Base-by-base conservation (phyloP, 495 filamentous ascomycete species). In the Penicillium canariense region DNA sequence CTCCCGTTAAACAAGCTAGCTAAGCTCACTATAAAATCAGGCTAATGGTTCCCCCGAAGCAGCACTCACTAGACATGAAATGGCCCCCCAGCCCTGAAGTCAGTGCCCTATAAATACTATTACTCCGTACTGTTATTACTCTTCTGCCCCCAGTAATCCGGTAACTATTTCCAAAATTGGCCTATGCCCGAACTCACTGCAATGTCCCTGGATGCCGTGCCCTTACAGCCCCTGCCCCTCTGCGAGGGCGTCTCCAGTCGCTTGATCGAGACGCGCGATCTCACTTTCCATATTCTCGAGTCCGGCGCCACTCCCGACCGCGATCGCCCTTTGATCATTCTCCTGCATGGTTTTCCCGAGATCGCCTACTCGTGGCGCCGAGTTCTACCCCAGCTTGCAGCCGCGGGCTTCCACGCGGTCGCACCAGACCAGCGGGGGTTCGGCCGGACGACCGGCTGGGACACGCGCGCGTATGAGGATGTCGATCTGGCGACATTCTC, bases 361-460 rank as follows among this genome's bases (percentile, higher is more conserved):
- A 75, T 88, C 17, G 83, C 85, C 40, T 88, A 78, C 66, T 87
- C 85, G 28, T 88, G 85, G 85, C 82, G 85, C 50, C 81, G 84
- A 39, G 66, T 87, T 11, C 74, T 88, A 52, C 78, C 81, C 15
- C 46, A 66, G 2, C 66, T 89, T 20, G 81, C 85, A 9, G 64
- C 56, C 4, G 71, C 78, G 2, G 82, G 82, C 42, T 88, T 82
- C 66, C 74, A 84, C 65, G 83, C 83, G 49, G 79, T 88, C 5
- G 84, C 85, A 2, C 78, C 81, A 36, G 86, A 89, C 66, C 84
- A 87, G 57, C 79, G 86, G 34, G 85, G 85, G 18, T 89, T 87
- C 59, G 86, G 86, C 14, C 77, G 84, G 38, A 88, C 85, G 0
- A 80, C 72, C 0, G 82, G 82, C 38, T 86, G 84, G 83, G 78